Conservation (phyloP, 2,329 filamentous ascomycete species). For the Ploettnerulaceae sp. region DNA sequence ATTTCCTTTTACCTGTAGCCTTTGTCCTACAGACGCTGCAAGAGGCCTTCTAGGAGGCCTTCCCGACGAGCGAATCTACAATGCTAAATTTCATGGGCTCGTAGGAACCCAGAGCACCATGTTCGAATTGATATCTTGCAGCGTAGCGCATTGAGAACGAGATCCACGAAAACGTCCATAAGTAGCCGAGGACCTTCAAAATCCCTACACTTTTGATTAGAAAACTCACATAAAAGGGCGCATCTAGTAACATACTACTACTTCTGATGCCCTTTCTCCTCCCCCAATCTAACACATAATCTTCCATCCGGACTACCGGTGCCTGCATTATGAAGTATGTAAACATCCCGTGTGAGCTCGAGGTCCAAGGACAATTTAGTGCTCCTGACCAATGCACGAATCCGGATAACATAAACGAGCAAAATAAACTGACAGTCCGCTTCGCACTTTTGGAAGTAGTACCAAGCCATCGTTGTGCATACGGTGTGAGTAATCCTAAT, state of each 20-base stretch:
- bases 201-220: neutral
- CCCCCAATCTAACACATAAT: slow-evolving; percentile 8
- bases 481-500: neutral
- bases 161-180: slow-evolving; percentile 9
- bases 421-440: neutral
- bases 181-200: slow-evolving; percentile 5
- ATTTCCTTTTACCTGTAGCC: too few species aligned
- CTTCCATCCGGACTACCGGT: slow-evolving; percentile 5
- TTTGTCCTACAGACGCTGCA: too few species aligned
- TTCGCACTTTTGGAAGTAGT: neutral
- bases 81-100: neutral
- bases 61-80: neutral
- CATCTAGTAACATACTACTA: neutral
- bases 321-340: slow-evolving; percentile 12
- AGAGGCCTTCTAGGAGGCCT: neutral
- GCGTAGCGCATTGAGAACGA: slow-evolving; percentile 11
- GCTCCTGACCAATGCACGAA: slow-evolving; percentile 7
- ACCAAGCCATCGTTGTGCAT: neutral
- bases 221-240: neutral
- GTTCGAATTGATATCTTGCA: slow-evolving; percentile 11
- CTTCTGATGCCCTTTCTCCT: neutral
- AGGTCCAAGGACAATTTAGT: slow-evolving; percentile 9
- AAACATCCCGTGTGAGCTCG: slow-evolving; percentile 8
- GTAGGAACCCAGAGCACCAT: slow-evolving; percentile 1
- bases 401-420: slow-evolving; percentile 6